These are phyloP conservation scores for Sporothrix schenckii DNA, from an alignment of 2,329 filamentous ascomycete species.

Conservation along the genomic window DNA sequence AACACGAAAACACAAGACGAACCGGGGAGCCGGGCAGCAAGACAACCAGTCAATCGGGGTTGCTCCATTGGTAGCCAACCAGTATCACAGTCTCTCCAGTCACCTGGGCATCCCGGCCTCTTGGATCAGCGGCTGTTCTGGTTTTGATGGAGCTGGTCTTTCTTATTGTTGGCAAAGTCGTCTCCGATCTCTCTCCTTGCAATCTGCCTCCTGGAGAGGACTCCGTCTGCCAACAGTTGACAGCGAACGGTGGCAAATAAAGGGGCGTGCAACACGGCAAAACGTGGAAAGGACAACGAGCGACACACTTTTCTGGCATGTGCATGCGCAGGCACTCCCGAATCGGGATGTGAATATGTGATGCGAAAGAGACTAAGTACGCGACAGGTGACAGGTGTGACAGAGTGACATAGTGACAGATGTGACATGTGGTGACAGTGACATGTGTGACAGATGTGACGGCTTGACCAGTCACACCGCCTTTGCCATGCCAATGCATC, in stretches of 20 bases:
- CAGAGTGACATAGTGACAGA: neutral
- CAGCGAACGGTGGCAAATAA: conserved; percentile 4
- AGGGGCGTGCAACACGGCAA: neutral
- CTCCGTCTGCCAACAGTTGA: neutral
- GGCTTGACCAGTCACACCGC: neutral
- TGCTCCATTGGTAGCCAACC: neutral
- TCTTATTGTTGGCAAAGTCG: neutral
- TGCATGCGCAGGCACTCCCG: neutral
- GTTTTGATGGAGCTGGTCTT: neutral
- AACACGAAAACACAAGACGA: neutral
- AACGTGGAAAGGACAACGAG: neutral
- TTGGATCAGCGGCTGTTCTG: neutral
- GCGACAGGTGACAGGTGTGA: neutral
- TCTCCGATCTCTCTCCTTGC: conserved; percentile 4
- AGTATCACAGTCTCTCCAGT: neutral
- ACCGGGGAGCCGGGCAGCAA: neutral
- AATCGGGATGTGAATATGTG: neutral
- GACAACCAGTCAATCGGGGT: neutral
- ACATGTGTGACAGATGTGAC: neutral
- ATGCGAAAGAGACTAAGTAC: neutral
- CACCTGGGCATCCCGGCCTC: neutral
- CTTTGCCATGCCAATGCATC: neutral
- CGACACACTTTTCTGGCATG: neutral
- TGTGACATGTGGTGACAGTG: no score
- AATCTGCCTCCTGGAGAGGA: conserved; percentile 1